Conservation (phyloP, 306 rosid genomes). For the Pyrus betulifolia region DNA sequence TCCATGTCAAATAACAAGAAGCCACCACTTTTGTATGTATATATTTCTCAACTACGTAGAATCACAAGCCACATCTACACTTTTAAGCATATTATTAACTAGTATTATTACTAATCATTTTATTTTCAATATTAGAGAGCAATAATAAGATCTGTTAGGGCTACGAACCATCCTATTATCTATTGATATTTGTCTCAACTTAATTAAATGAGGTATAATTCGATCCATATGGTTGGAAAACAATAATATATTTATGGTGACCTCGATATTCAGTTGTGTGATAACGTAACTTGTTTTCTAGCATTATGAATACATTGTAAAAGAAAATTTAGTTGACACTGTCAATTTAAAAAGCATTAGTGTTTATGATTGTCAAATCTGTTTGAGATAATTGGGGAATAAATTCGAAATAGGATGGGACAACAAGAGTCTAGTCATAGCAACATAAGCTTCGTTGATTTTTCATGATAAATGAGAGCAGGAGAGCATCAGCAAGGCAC, state of each 20-base stretch:
- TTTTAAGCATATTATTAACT: neutral
- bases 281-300: no score
- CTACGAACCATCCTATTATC: no score
- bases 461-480: slow-evolving; percentile 5
- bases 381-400: neutral
- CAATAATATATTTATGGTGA: no score
- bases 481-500: slow-evolving; percentile 19
- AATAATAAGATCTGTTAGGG: no score
- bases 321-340: neutral
- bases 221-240: no score
- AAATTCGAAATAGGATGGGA: slow-evolving; percentile 24
- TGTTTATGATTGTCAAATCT: neutral
- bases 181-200: no score
- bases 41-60: slow-evolving; percentile 10
- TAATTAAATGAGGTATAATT: no score
- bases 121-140: no score
- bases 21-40: slow-evolving; percentile 35
- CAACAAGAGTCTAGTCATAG: slow-evolving; percentile 33
- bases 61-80: neutral
- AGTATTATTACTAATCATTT: no score
- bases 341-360: neutral
- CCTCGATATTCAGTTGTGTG: no score
- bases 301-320: no score
- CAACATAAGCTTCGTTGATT: slow-evolving; percentile 21
- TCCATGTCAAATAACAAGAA: slow-evolving; percentile 32